phyloP scores from a whole-genome alignment of 2,329 filamentous ascomycete genomes.

The Phialophora verrucosa region DNA sequence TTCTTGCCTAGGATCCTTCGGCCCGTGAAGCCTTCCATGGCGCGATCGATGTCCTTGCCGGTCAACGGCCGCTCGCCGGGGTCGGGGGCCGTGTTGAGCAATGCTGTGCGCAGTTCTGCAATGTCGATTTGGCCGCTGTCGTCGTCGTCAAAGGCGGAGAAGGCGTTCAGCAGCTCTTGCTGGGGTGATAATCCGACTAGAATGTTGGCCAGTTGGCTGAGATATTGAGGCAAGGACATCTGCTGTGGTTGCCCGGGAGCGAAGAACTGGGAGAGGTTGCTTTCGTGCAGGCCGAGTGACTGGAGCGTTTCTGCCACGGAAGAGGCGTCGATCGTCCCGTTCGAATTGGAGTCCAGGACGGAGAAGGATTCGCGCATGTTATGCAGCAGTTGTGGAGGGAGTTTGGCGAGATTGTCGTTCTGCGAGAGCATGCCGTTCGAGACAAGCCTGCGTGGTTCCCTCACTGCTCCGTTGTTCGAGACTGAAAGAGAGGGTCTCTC shows the following conservation, averaged over 20 bases:
- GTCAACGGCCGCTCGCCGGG: constrained; percentile 68
- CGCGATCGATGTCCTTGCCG: constrained; percentile 78
- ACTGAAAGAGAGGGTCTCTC: constrained; percentile 1
- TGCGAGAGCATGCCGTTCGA: constrained; percentile 32
- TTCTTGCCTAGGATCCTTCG: constrained; percentile 77
- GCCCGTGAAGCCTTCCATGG: constrained; percentile 85
- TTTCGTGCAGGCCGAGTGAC: constrained; percentile 72
- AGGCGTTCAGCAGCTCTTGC: constrained; percentile 82
- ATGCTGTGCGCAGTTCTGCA: constrained; percentile 77
- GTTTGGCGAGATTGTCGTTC: constrained; percentile 51
- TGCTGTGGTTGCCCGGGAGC: constrained; percentile 72
- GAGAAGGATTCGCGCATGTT: constrained; percentile 92
- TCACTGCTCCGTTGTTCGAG: neutral
- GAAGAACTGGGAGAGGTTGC: constrained; percentile 81
- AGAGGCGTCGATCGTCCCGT: constrained; percentile 79
- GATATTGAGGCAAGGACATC: constrained; percentile 82
- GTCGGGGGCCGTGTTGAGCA: constrained; percentile 82
- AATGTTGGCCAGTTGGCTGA: constrained; percentile 78
- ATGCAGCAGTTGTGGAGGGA: constrained; percentile 82
- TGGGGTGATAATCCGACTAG: constrained; percentile 76
- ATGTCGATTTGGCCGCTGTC: constrained; percentile 93
- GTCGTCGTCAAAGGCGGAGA: constrained; percentile 93
- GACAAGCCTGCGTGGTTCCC: constrained; percentile 25
- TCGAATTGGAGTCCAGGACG: constrained; percentile 87
- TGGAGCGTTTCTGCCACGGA: constrained; percentile 83